Evolutionary conservation across 306 rosid species (phyloP).

Genomic region (Dryas drummondii): DNA sequence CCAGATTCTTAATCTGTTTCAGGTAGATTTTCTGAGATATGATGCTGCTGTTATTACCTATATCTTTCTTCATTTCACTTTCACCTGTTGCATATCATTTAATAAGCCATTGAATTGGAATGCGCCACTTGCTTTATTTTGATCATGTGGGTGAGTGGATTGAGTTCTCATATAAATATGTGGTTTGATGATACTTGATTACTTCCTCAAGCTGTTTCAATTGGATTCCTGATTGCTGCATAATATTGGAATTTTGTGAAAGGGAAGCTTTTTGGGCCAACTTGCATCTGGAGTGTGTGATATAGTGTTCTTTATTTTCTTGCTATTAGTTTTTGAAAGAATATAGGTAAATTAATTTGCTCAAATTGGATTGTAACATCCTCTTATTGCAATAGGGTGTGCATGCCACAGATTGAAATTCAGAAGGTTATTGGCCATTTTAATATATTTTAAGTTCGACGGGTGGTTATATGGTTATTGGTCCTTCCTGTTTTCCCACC

Average conservation of each 20-base stretch:
- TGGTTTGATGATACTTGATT: slow-evolving; percentile 26
- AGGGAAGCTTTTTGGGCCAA: slow-evolving; percentile 14
- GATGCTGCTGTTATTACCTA: slow-evolving; percentile 15
- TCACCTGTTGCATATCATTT: slow-evolving; percentile 10
- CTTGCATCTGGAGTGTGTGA: slow-evolving; percentile 26
- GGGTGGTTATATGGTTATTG: slow-evolving; percentile 6
- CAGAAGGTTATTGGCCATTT: neutral
- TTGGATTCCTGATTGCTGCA: slow-evolving; percentile 18
- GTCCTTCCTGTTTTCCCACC: neutral
- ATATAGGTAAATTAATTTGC: neutral
- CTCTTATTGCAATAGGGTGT: slow-evolving; percentile 14
- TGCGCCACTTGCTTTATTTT: slow-evolving; percentile 28
- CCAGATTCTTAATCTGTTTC: slow-evolving; percentile 39
- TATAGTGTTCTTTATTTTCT: slow-evolving; percentile 18
- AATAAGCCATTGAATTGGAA: slow-evolving; percentile 15
- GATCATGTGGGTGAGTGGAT: slow-evolving; percentile 28
- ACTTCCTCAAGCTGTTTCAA: slow-evolving; percentile 2
- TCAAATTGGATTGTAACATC: neutral
- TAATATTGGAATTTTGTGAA: slow-evolving; percentile 22
- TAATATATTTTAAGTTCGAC: neutral
- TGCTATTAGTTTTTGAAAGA: slow-evolving; percentile 20
- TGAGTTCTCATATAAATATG: slow-evolving; percentile 4
- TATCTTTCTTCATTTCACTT: slow-evolving; percentile 7
- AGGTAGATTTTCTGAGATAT: slow-evolving; percentile 41
- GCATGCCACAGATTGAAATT: neutral